Percentiles rank a stretch among this genome's conserved stretches.
Evolutionary conservation across 2,329 filamentous ascomycete genomes (phyloP).

Genomic region (Nemania sp.): DNA sequence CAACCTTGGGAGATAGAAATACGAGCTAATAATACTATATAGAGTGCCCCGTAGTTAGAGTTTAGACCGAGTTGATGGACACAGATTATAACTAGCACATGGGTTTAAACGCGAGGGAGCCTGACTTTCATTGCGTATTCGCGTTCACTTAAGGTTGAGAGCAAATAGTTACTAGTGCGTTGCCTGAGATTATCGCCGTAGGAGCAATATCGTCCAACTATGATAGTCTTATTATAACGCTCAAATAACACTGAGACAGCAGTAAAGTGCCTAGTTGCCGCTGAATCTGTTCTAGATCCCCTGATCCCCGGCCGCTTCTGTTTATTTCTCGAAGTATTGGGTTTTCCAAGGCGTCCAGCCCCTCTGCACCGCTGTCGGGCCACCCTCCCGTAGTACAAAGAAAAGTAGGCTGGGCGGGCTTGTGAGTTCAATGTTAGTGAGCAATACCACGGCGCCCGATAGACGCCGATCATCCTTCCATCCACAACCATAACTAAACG

Average conservation of each 20-base stretch:
- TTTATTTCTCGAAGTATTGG: conserved; percentile 4
- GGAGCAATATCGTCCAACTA: conserved; percentile 2
- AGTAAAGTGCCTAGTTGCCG: conserved; percentile 3
- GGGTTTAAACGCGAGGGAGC: background rate
- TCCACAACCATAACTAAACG: conserved; percentile 19
- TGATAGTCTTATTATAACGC: conserved; percentile 18
- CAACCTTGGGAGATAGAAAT: background rate
- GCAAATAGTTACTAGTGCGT: background rate
- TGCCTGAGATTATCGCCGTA: background rate
- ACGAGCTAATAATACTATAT: background rate
- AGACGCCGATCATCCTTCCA: conserved; percentile 15
- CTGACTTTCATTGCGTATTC: background rate
- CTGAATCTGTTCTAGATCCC: conserved; percentile 3
- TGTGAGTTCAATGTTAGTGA: conserved; percentile 11
- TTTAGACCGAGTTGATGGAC: background rate
- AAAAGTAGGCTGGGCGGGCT: conserved; percentile 6
- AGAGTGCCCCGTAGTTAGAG: too few relatives aligned
- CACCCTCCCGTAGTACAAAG: conserved; percentile 14
- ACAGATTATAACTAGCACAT: background rate
- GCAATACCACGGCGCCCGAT: conserved; percentile 15
- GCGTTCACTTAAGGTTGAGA: background rate
- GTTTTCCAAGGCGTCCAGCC: background rate
- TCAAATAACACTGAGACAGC: conserved; percentile 7
- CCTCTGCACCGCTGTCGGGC: background rate
- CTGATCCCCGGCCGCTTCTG: background rate